Percentiles rank a stretch among this genome's conserved stretches.
These are phyloP conservation scores for Eimeria tenella DNA, from an alignment of 169 alveolate species.

Conservation along the genomic window DNA sequence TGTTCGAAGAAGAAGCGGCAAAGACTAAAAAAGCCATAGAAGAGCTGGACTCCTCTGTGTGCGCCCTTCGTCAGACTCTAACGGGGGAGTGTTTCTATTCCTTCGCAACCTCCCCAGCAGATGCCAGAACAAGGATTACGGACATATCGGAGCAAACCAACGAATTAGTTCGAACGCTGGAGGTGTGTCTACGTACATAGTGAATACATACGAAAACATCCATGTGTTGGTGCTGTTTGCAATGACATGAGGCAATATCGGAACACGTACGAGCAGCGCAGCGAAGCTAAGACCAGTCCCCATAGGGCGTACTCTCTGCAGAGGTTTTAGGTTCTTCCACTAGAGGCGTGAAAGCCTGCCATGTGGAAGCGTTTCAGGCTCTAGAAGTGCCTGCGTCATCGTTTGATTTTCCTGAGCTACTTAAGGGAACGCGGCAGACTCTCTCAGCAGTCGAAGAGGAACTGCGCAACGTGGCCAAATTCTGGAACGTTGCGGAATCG, in stretches of 20 bases:
- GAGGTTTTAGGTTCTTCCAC: too few species aligned
- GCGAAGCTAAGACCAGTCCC: too few species aligned
- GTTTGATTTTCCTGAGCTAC: conserved; percentile 94
- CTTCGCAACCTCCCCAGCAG: conserved; percentile 92
- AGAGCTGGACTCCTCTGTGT: conserved; percentile 87
- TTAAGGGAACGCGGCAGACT: conserved; percentile 88
- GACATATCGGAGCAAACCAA: conserved; percentile 86
- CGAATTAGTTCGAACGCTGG: conserved; percentile 85
- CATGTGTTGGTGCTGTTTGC: too few species aligned
- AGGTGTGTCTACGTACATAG: conserved; percentile 35
- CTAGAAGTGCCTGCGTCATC: conserved; percentile 89
- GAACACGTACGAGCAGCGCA: too few species aligned
- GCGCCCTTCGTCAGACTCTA: conserved; percentile 87
- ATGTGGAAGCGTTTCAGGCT: conserved; percentile 64
- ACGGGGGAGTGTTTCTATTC: conserved; percentile 92
- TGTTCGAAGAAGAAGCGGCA: conserved; percentile 87
- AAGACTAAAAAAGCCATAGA: conserved; percentile 89
- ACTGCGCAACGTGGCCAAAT: conserved; percentile 86
- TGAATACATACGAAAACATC: too few species aligned
- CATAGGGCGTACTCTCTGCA: too few species aligned
- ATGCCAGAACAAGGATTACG: conserved; percentile 87
- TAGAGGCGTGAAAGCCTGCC: background rate
- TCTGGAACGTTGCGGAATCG: conserved; percentile 92
- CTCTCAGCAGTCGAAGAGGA: conserved; percentile 90
- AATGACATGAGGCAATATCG: too few species aligned